These are phyloP conservation scores for Byssochlamys sp. DNA, from an alignment of 2,329 filamentous ascomycete genomes.

Conservation along the genomic window DNA sequence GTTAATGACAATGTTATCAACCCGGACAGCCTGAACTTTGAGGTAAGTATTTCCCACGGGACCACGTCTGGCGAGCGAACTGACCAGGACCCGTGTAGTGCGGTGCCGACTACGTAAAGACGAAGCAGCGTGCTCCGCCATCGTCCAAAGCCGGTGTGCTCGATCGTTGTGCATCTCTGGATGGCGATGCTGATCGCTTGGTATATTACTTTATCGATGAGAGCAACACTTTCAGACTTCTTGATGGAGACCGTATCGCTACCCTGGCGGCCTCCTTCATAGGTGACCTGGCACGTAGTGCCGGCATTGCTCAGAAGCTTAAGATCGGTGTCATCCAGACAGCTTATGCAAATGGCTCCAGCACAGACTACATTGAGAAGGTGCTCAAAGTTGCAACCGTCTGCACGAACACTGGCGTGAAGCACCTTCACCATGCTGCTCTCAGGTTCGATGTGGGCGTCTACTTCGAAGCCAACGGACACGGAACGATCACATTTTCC, in stretches of 20 bases:
- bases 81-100: constrained; percentile 46
- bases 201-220: constrained; percentile 89
- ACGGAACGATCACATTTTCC: constrained; percentile 93
- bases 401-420: constrained; percentile 90
- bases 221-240: constrained; percentile 74
- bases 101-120: constrained; percentile 96
- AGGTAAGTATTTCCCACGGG: constrained; percentile 46
- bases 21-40: constrained; percentile 77
- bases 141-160: constrained; percentile 66
- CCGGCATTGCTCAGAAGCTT: constrained; percentile 67
- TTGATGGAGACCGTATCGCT: constrained; percentile 93
- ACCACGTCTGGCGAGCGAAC: not conserved
- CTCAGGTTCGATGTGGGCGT: constrained; percentile 89
- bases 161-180: constrained; percentile 78
- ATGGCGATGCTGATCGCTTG: constrained; percentile 89
- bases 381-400: constrained; percentile 80
- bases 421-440: constrained; percentile 95
- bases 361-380: constrained; percentile 83
- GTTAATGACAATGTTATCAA: constrained; percentile 89
- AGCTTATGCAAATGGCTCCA: constrained; percentile 92
- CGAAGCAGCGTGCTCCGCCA: constrained; percentile 80
- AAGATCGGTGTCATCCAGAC: constrained; percentile 94
- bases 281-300: constrained; percentile 71
- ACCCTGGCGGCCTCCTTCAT: constrained; percentile 91
- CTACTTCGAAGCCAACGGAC: constrained; percentile 97